These are phyloP conservation scores for Tephrocybe sp. DNA, from an alignment of 768 basidiomycete species.

Conservation along the genomic window DNA sequence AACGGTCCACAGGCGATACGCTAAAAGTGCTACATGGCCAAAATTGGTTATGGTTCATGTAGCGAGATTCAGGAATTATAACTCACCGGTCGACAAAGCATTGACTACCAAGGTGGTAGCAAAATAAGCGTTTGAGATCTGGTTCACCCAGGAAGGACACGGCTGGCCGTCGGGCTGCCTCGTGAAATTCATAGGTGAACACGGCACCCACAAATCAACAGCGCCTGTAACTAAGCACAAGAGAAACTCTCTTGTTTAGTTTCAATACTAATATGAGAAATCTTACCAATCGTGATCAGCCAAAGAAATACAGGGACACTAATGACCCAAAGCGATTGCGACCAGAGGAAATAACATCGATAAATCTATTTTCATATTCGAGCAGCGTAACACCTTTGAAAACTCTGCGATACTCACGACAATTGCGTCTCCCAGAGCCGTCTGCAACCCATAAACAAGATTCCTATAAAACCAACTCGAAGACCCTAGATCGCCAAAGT, in stretches of 20 bases:
- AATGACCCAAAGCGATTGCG: not conserved
- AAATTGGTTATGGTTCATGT: not conserved
- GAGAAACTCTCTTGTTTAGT: no score
- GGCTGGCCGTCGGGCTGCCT: not conserved
- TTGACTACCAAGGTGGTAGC: constrained; percentile 3
- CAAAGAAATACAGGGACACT: constrained; percentile 1
- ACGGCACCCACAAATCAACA: not conserved
- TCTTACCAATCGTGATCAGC: constrained; percentile 2
- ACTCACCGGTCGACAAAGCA: not conserved
- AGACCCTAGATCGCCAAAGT: not conserved
- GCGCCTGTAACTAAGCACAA: not conserved
- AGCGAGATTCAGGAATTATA: not conserved
- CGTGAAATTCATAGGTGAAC: not conserved
- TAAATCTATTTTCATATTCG: not conserved
- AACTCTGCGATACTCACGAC: not conserved
- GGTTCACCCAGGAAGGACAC: not conserved
- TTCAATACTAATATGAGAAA: no score
- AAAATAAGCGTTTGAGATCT: not conserved
- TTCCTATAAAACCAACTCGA: not conserved
- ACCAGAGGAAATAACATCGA: constrained; percentile 6
- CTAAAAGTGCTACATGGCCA: constrained; percentile 1
- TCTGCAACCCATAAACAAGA: not conserved
- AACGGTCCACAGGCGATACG: constrained; percentile 6
- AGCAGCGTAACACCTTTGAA: not conserved
- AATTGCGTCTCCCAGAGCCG: not conserved